phyloP scores from a whole-genome alignment of 768 basidiomycete genomes.

The Dacryopinax primogenitus region DNA sequence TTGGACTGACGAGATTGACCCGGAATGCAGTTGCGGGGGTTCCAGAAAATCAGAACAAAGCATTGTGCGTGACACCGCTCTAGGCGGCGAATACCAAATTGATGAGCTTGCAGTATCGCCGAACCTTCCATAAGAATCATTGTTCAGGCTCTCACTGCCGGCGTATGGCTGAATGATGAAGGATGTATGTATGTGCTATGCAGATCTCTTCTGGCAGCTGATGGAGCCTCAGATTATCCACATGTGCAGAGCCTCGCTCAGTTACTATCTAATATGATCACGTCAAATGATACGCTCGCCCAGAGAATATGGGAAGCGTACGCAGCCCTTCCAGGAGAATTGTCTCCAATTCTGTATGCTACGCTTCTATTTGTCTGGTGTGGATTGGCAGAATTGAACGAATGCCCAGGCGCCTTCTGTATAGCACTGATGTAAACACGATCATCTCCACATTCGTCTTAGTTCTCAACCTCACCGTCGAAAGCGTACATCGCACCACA shows the following conservation, averaged over 20 bases:
- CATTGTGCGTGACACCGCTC: background rate
- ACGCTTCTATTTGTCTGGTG: background rate
- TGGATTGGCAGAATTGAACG: no score
- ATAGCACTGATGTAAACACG: background rate
- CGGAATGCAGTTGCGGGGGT: background rate
- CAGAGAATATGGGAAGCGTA: background rate
- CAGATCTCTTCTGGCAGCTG: background rate
- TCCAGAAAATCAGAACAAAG: background rate
- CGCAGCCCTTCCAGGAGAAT: background rate
- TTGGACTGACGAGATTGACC: background rate
- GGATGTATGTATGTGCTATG: background rate
- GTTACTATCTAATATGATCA: background rate
- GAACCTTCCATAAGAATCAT: background rate
- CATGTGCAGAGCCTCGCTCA: background rate
- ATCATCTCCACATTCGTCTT: background rate
- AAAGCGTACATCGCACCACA: background rate
- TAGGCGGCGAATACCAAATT: background rate
- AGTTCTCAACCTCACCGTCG: background rate
- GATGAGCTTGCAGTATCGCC: background rate
- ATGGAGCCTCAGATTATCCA: background rate
- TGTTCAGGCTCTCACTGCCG: background rate
- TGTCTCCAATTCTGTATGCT: background rate
- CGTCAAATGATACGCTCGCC: background rate
- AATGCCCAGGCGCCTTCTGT: background rate
- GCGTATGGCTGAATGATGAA: background rate